These are phyloP conservation scores for Gamsiella multidivaricata DNA, from an alignment of 192 early-diverging fungal genomes.

Conservation along the genomic window DNA sequence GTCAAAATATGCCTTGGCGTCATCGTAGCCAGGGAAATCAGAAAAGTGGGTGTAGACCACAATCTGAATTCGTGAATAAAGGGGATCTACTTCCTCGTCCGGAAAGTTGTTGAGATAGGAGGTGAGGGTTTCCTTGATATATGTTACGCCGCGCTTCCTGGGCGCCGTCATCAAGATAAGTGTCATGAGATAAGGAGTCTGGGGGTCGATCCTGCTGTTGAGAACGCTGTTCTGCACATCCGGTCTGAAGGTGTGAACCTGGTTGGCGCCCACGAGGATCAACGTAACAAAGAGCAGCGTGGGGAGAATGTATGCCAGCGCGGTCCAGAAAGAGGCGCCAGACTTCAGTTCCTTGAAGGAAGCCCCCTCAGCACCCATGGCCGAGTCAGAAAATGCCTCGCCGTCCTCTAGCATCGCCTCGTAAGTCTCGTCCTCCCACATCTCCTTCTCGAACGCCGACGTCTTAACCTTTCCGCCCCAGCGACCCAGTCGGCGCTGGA, in stretches of 20 bases:
- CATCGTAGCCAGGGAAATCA: slow-evolving; percentile 58
- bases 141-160: slow-evolving; percentile 55
- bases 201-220: slow-evolving; percentile 37
- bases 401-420: slow-evolving; percentile 33
- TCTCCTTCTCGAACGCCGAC: slow-evolving; percentile 30
- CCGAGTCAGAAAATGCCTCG: slow-evolving; percentile 31
- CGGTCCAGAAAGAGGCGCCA: slow-evolving; percentile 7
- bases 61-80: slow-evolving; percentile 61
- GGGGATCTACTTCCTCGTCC: slow-evolving; percentile 46
- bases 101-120: slow-evolving; percentile 63
- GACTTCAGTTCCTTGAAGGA: slow-evolving; percentile 26
- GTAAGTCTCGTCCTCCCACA: slow-evolving; percentile 25
- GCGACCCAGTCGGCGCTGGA: slow-evolving; percentile 29
- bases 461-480: slow-evolving; percentile 46
- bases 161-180: slow-evolving; percentile 66
- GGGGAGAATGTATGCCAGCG: slow-evolving; percentile 17
- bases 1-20: slow-evolving; percentile 44
- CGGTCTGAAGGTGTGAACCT: slow-evolving; percentile 21
- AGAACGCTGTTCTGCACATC: slow-evolving; percentile 30
- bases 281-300: slow-evolving; percentile 31
- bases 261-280: slow-evolving; percentile 39
- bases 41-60: slow-evolving; percentile 66
- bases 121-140: slow-evolving; percentile 56
- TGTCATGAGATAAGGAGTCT: slow-evolving; percentile 57
- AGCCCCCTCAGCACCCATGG: not conserved